These are phyloP conservation scores for Penicillium sp. DNA, from an alignment of 2,329 filamentous ascomycete species.

Conservation along the genomic window DNA sequence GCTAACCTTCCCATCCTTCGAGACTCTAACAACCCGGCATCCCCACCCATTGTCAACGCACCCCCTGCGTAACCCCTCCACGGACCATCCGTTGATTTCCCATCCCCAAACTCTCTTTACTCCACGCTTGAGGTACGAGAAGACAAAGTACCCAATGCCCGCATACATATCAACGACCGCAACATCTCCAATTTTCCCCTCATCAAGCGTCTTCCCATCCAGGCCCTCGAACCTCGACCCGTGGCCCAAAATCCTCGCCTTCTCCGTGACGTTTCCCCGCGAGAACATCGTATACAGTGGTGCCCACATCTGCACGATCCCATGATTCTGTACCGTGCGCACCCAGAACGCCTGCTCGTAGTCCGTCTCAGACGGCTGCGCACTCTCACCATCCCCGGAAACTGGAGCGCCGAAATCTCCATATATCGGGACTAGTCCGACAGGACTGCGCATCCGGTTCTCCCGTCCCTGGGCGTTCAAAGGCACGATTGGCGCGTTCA, in stretches of 20 bases:
- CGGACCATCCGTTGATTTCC: slow-evolving; percentile 88
- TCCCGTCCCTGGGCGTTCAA: slow-evolving; percentile 46
- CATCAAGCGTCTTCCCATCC: slow-evolving; percentile 31
- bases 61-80: slow-evolving; percentile 80
- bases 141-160: slow-evolving; percentile 92
- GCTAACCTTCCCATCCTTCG: slow-evolving; percentile 40
- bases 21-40: slow-evolving; percentile 58
- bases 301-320: slow-evolving; percentile 83
- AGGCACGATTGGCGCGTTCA: slow-evolving; percentile 61
- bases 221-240: slow-evolving; percentile 42
- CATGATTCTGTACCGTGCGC: slow-evolving; percentile 73
- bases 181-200: slow-evolving; percentile 32
- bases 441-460: slow-evolving; percentile 77
- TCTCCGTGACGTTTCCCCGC: slow-evolving; percentile 87
- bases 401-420: slow-evolving; percentile 72
- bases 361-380: slow-evolving; percentile 53
- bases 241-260: slow-evolving; percentile 70
- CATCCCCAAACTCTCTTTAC: slow-evolving; percentile 75
- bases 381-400: slow-evolving; percentile 23
- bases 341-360: slow-evolving; percentile 78
- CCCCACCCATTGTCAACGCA: slow-evolving; percentile 71
- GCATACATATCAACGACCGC: slow-evolving; percentile 79
- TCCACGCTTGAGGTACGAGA: slow-evolving; percentile 76
- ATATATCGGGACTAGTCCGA: slow-evolving; percentile 69
- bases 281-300: slow-evolving; percentile 94